Evolutionary conservation across 208 protist species (phyloP), one percentile per base, ranked within the genome.

Genomic region (Leishmania tropica): DNA sequence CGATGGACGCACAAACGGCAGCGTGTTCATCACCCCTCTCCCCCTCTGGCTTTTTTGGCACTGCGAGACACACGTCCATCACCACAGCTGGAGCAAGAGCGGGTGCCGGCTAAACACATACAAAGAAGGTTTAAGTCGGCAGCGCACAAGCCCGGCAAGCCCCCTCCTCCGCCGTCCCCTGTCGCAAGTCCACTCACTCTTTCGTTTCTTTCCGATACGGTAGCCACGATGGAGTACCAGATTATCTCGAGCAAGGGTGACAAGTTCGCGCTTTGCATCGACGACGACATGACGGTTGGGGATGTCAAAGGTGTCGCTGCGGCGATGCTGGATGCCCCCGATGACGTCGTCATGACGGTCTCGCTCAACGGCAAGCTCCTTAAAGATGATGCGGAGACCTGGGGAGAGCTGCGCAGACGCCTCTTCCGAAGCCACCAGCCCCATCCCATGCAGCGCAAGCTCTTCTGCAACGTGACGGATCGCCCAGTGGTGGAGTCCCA

Each of bases 271-370:
- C 86, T 95, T 13, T 88, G 90, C 65, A 90, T 97, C 64, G 93
- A 95, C 51, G 90, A 92, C 65, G 89, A 91, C 21, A 94, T 95
- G 92, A 90, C 88, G 0, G 88, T 96, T 28, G 92, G 81, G 1
- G 94, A 97, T 40, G 91, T 96, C n/a, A 90, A 89, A 31, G 88
- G 86, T 3, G 67, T 97, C 24, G 81, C 94, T 37, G 76, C 70
- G 19, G 89, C 85, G 17, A 93, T 97, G 90, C 77, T 97, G 2
- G 88, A 88, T 64, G 78, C 82, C 40, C 79, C 82, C 4, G 87
- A 92, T 17, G 83, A 86, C 11, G 45, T 85, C 42, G 79, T 75
- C 8, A 87, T 95, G 76, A 84, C 79, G 42, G 83, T 97, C 7
- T 93, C 89, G 0, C 94, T 93, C 73, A 89, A 91, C 19, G 94